Percentiles rank a stretch among this genome's conserved stretches.
These are phyloP conservation scores for Euphrasia confusa DNA, from an alignment of 257 asterid species.

Conservation along the genomic window DNA sequence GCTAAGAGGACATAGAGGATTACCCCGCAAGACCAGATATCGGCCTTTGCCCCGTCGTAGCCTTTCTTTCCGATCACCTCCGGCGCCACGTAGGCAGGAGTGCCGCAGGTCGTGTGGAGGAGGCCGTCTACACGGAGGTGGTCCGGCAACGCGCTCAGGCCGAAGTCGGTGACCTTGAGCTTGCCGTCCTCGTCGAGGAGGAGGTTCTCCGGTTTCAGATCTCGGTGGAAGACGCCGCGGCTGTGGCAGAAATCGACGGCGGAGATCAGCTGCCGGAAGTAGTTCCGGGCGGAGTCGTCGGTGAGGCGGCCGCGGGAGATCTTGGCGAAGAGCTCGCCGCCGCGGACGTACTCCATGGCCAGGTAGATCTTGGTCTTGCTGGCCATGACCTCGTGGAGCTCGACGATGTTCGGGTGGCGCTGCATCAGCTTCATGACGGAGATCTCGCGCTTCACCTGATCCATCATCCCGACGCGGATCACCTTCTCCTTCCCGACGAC, in stretches of 20 bases:
- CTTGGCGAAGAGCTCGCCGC: slow-evolving; percentile 59
- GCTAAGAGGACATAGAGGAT: slow-evolving; percentile 54
- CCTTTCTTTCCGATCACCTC: too few species aligned
- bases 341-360: slow-evolving; percentile 65
- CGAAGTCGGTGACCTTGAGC: slow-evolving; percentile 64
- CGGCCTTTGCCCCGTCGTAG: too few species aligned
- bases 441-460: slow-evolving; percentile 71
- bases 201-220: slow-evolving; percentile 62
- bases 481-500: slow-evolving; percentile 67
- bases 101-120: slow-evolving; percentile 69
- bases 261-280: slow-evolving; percentile 66
- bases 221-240: slow-evolving; percentile 35
- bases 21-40: slow-evolving; percentile 65
- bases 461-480: slow-evolving; percentile 66
- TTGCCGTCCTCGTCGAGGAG: slow-evolving; percentile 56
- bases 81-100: slow-evolving; percentile 10
- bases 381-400: slow-evolving; percentile 71
- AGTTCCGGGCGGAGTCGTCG: slow-evolving; percentile 49
- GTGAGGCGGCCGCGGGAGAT: slow-evolving; percentile 35
- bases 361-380: slow-evolving; percentile 60
- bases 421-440: slow-evolving; percentile 72
- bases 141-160: slow-evolving; percentile 55
- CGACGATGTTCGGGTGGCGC: slow-evolving; percentile 56
- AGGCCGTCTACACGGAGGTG: slow-evolving; percentile 60
- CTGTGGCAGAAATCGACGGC: slow-evolving; percentile 11